phyloP scores from a whole-genome alignment of 169 alveolate species.

The Plasmodium coatneyi region DNA sequence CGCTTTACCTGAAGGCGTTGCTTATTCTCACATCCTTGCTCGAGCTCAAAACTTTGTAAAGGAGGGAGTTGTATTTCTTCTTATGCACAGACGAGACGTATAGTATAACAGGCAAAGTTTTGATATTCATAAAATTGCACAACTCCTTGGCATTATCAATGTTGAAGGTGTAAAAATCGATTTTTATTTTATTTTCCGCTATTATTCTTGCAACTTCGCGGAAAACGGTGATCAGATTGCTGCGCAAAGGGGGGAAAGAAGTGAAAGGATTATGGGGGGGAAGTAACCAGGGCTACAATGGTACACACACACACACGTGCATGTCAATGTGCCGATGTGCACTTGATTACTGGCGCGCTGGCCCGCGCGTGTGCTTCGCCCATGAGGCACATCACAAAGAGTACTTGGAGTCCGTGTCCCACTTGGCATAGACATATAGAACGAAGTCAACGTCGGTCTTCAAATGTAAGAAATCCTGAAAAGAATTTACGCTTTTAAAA shows the following conservation, averaged over 20 bases:
- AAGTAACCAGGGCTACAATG: background rate
- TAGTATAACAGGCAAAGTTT: slow-evolving; percentile 44
- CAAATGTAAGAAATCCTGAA: slow-evolving; percentile 38
- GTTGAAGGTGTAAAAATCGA: slow-evolving; percentile 61
- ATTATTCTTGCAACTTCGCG: slow-evolving; percentile 72
- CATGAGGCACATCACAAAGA: background rate
- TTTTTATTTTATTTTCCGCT: slow-evolving; percentile 35
- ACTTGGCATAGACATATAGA: slow-evolving; percentile 72
- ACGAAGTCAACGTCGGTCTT: slow-evolving; percentile 61
- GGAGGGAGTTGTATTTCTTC: slow-evolving; percentile 50
- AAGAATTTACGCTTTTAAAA: slow-evolving; percentile 2
- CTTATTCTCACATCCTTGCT: slow-evolving; percentile 70
- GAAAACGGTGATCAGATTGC: slow-evolving; percentile 58
- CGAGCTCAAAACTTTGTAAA: slow-evolving; percentile 38
- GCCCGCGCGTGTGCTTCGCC: background rate
- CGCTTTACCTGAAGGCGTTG: slow-evolving; percentile 73
- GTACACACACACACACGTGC: background rate
- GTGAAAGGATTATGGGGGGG: background rate
- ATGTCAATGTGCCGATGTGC: background rate
- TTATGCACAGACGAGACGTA: slow-evolving; percentile 70
- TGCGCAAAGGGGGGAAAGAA: slow-evolving; percentile 9
- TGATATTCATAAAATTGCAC: slow-evolving; percentile 39
- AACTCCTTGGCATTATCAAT: slow-evolving; percentile 57
- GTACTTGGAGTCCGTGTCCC: slow-evolving; percentile 75
- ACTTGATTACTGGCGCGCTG: background rate